A percentile compares a stretch with the other conserved stretches of the same genome.
These are phyloP conservation scores for Aspergillus ustus DNA, from an alignment of 2,329 filamentous ascomycete genomes.

Conservation along the genomic window DNA sequence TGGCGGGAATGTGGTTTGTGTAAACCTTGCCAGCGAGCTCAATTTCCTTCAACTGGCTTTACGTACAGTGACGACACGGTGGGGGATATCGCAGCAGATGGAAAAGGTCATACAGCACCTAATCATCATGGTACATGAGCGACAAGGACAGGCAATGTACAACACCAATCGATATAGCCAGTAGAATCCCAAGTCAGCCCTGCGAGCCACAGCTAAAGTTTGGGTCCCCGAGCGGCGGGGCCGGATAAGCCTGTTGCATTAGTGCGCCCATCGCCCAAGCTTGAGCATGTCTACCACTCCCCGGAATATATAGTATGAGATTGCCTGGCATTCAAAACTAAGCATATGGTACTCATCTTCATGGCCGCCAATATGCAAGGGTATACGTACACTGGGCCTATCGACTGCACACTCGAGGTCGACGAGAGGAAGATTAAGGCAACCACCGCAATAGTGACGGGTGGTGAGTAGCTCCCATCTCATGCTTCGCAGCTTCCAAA, in stretches of 20 bases:
- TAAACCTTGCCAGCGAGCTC: constrained; percentile 19
- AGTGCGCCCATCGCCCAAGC: not conserved
- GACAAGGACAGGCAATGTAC: not conserved
- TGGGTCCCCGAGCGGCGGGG: too few species aligned
- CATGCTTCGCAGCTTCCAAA: not conserved
- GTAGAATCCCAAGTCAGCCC: not conserved
- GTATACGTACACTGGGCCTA: not conserved
- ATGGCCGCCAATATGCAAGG: not conserved
- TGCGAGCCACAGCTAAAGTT: not conserved
- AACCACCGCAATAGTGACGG: not conserved
- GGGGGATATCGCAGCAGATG: constrained; percentile 24
- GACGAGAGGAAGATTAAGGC: not conserved
- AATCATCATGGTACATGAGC: not conserved
- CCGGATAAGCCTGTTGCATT: not conserved
- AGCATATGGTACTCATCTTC: too few species aligned
- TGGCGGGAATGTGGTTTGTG: not conserved
- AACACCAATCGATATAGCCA: too few species aligned
- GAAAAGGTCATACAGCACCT: not conserved
- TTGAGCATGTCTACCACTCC: too few species aligned
- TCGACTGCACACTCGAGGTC: not conserved
- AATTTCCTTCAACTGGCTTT: constrained; percentile 23
- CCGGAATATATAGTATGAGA: too few species aligned
- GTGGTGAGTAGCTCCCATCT: not conserved
- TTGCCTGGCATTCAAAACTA: too few species aligned
- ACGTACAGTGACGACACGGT: constrained; percentile 20